Base-by-base conservation (phyloP, 83 land plant species). In the Picea abies region DNA sequence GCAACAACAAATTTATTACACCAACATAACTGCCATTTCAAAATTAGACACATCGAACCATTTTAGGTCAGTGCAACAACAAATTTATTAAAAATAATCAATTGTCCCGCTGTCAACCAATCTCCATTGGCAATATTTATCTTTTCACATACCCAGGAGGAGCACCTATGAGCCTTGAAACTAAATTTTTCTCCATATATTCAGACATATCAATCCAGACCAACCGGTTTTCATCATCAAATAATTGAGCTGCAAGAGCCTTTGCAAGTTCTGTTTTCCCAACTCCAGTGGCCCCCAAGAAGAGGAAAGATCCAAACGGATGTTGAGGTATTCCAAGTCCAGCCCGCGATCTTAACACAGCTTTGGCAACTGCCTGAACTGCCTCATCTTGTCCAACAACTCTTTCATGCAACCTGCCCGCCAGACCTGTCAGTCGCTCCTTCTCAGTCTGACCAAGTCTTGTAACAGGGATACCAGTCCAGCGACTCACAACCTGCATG, bases 361-460 rank as follows among this genome's bases (percentile, higher is more conserved):
- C 39, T 37, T 37, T 37, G 39, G 39, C 99, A n/a, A 98, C 99
- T 60, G 97, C 98, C 52, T 82, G 49, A 12, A 98, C 97, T 22
- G 99, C 99, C 67, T 94, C 89, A 79, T 98, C 87, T 85, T 98
- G 99, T 9, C 99, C 99, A 37, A 98, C 97, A 6, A 98, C 98
- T 63, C 98, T 91, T 73, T 92, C 39, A 78, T 98, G 99, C 75
- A 98, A 78, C 79, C 97, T 90, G 26, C 91, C 95, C 5, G 92
- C 92, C 3, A 98, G 90, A 47, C 98, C 99, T 73, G 96, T 83
- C 76, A 98, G 78, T 52, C 97, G 87, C 49, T 90, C 93, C 84
- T 94, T 98, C 67, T 98, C 99, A 86, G 94, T 90, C 71, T 94
- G 94, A 10, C 93, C 96, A 65, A 94, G 90, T 63, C 96, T 83